Conservation (phyloP, 345 rosid genomes). For the Gossypioides kirkii region DNA sequence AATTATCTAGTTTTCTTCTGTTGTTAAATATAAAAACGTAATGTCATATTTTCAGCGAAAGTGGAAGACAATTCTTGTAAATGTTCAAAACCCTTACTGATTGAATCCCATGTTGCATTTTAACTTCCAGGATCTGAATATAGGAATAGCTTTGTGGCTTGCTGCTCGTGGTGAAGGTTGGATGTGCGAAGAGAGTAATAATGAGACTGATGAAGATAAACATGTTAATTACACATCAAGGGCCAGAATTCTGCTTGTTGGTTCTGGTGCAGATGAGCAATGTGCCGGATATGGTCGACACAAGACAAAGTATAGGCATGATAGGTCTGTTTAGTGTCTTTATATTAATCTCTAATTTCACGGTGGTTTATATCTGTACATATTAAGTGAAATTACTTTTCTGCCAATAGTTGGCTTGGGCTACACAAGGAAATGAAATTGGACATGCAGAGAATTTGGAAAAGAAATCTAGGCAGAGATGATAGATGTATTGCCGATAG, state of each 20-base stretch:
- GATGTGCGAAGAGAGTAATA: slow-evolving; percentile 38
- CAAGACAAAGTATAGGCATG: slow-evolving; percentile 70
- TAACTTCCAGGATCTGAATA: slow-evolving; percentile 75
- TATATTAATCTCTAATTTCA: not conserved
- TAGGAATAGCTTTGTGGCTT: slow-evolving; percentile 91
- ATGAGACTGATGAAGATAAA: slow-evolving; percentile 22
- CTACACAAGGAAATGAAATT: slow-evolving; percentile 90
- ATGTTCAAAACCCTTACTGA: not conserved
- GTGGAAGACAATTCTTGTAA: not conserved
- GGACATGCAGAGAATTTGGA: slow-evolving; percentile 99
- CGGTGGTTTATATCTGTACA: not conserved
- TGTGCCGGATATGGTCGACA: slow-evolving; percentile 99
- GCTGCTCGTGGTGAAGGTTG: slow-evolving; percentile 85
- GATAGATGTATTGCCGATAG: slow-evolving; percentile 84
- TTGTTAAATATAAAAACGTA: slow-evolving; percentile 9
- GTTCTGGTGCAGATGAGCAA: slow-evolving; percentile 97
- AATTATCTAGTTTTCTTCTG: not conserved
- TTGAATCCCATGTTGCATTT: not conserved
- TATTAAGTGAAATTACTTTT: not conserved
- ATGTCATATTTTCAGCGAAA: not conserved
- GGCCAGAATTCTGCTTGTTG: slow-evolving; percentile 77
- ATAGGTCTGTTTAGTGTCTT: slow-evolving; percentile 42
- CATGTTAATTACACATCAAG: slow-evolving; percentile 47
- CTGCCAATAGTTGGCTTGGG: slow-evolving; percentile 58
- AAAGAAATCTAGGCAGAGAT: slow-evolving; percentile 92